These are phyloP conservation scores for Calycina marina DNA, from an alignment of 2,329 filamentous ascomycete genomes.

Conservation along the genomic window DNA sequence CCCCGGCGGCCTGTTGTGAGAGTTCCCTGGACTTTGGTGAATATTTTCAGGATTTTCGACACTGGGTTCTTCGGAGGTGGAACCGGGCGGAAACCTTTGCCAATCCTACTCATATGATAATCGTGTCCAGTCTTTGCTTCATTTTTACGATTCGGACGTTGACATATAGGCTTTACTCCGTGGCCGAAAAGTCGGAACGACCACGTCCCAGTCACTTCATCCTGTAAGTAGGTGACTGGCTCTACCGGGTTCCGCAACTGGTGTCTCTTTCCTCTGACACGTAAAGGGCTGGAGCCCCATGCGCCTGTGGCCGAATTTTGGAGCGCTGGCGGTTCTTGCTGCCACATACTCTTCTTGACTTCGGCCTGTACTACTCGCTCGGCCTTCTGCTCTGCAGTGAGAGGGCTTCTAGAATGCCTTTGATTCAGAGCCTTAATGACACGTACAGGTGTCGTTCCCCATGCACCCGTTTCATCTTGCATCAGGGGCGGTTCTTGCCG, in stretches of 20 bases:
- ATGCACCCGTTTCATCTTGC: not conserved
- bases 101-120: conserved; percentile 12
- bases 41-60: conserved; percentile 4
- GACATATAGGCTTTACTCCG: conserved; percentile 19
- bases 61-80: conserved; percentile 13
- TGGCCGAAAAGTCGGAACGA: conserved; percentile 19
- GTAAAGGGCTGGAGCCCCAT: conserved; percentile 11
- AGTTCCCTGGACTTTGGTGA: not conserved
- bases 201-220: conserved; percentile 18
- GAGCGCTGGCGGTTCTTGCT: conserved; percentile 6
- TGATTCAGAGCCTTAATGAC: not conserved
- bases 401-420: not conserved
- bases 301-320: conserved; percentile 17
- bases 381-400: conserved; percentile 5
- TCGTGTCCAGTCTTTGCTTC: conserved; percentile 10
- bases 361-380: conserved; percentile 1
- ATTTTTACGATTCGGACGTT: conserved; percentile 14
- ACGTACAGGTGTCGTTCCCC: not conserved
- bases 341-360: conserved; percentile 8
- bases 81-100: conserved; percentile 15
- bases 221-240: conserved; percentile 20
- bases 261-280: conserved; percentile 2
- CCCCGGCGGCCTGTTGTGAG: no score
- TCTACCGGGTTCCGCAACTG: conserved; percentile 5
- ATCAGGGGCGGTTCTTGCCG: no score